Conservation (phyloP, 352 stramenopile species). For the Phytophthora sp. region DNA sequence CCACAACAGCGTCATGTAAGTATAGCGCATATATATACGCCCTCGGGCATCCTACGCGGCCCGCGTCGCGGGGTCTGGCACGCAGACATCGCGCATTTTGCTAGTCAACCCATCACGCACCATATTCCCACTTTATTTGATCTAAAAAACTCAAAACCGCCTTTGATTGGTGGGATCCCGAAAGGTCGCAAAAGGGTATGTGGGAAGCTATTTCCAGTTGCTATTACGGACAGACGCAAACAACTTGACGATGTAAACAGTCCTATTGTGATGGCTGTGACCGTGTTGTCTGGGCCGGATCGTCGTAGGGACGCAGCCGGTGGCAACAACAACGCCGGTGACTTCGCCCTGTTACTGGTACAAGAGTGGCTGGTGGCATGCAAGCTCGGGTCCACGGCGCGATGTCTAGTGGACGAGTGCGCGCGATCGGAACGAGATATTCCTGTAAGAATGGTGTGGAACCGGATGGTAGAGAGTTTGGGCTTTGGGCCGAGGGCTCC, state of each 20-base stretch:
- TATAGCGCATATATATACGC: neutral
- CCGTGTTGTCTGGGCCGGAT: neutral
- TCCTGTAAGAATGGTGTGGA: constrained; percentile 27
- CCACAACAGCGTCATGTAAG: constrained; percentile 1
- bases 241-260: neutral
- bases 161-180: neutral
- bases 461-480: constrained; percentile 26
- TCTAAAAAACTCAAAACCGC: constrained; percentile 19
- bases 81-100: neutral
- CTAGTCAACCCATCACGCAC: neutral
- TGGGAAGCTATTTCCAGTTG: neutral
- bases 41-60: no score
- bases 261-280: constrained; percentile 23
- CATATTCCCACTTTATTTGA: constrained; percentile 13
- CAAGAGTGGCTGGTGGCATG: constrained; percentile 55
- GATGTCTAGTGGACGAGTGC: constrained; percentile 51
- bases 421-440: constrained; percentile 20
- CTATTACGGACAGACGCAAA: neutral
- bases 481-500: constrained; percentile 24
- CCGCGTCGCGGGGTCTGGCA: neutral
- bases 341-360: constrained; percentile 42
- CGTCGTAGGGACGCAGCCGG: constrained; percentile 2
- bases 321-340: constrained; percentile 12
- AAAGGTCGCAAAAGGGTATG: constrained; percentile 3
- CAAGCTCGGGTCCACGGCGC: constrained; percentile 41